These are phyloP conservation scores for Ophiocordyceps camponoti-saundersi DNA, from an alignment of 2,329 filamentous ascomycete genomes.

Conservation along the genomic window DNA sequence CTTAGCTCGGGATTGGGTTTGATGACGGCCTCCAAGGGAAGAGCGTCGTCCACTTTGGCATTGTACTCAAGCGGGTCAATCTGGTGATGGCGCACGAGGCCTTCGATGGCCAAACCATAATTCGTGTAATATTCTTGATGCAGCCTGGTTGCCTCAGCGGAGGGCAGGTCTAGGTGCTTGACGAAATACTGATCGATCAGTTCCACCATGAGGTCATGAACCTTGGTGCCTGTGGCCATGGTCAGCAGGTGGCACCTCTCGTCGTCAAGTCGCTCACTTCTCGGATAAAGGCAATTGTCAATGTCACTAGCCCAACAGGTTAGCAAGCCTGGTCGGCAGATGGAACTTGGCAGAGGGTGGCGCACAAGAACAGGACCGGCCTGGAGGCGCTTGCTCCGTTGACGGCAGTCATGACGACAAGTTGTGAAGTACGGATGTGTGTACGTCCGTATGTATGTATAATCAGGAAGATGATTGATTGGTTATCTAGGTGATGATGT, in stretches of 20 bases:
- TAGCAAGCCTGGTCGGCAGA: not conserved
- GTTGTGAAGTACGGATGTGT: not conserved
- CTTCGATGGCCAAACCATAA: conserved; percentile 95
- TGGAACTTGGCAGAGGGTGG: not conserved
- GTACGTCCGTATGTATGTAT: not conserved
- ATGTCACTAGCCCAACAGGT: conserved; percentile 58
- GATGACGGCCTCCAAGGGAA: conserved; percentile 75
- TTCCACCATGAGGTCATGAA: conserved; percentile 76
- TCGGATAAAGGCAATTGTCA: conserved; percentile 92
- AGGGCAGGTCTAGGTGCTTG: conserved; percentile 54
- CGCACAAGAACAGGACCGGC: conserved; percentile 27
- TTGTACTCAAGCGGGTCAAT: conserved; percentile 95
- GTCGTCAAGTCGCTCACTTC: conserved; percentile 37
- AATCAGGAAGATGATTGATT: not conserved
- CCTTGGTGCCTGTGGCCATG: conserved; percentile 43
- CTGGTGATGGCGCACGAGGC: conserved; percentile 81
- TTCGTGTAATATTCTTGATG: conserved; percentile 88
- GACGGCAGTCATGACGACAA: conserved; percentile 13
- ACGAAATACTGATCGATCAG: conserved; percentile 54
- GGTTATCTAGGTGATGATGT: too few relatives aligned
- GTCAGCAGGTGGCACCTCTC: conserved; percentile 1
- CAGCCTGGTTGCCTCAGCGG: conserved; percentile 66
- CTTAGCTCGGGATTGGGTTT: conserved; percentile 61
- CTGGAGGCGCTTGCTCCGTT: conserved; percentile 17
- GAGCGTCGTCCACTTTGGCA: conserved; percentile 78